These are phyloP conservation scores for Biscutella laevigata DNA, from an alignment of 441 rosid species.

Conservation along the genomic window DNA sequence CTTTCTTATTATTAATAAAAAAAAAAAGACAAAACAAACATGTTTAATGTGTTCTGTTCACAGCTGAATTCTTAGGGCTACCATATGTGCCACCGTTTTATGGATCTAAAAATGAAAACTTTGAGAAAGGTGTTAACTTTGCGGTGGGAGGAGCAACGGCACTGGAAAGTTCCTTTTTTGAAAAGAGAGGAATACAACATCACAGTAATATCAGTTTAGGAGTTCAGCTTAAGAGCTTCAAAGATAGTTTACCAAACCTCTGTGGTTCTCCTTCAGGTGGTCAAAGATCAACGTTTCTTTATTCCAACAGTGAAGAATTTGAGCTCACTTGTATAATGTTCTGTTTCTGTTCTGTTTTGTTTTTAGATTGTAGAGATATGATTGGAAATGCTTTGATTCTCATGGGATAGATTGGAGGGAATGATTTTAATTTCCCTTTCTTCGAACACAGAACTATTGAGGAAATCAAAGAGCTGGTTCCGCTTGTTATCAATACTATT, in stretches of 20 bases:
- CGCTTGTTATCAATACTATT: slow-evolving; percentile 28
- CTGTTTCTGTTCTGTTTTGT: no score
- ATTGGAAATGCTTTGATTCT: slow-evolving; percentile 34
- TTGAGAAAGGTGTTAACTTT: slow-evolving; percentile 35
- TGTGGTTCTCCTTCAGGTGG: slow-evolving; percentile 31
- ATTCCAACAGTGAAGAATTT: no score
- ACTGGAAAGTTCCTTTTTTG: slow-evolving; percentile 23
- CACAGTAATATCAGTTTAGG: slow-evolving; percentile 27
- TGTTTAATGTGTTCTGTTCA: no score
- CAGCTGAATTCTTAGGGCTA: slow-evolving; percentile 39
- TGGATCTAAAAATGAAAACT: slow-evolving; percentile 13
- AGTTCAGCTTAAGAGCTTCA: slow-evolving; percentile 33
- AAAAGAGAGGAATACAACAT: slow-evolving; percentile 16
- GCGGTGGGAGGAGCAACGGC: slow-evolving; percentile 48
- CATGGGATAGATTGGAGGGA: slow-evolving; percentile 57
- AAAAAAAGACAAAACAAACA: no score
- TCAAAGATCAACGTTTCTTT: not conserved
- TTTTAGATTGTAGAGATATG: slow-evolving; percentile 30
- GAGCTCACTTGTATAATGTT: no score
- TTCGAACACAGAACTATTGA: slow-evolving; percentile 2
- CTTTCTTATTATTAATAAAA: no score
- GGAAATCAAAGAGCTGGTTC: slow-evolving; percentile 31
- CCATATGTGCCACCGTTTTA: slow-evolving; percentile 35
- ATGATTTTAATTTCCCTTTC: slow-evolving; percentile 37
- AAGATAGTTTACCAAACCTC: slow-evolving; percentile 23